Evolutionary conservation across 441 rosid species (phyloP).

Genomic region (Populus hybrid): DNA sequence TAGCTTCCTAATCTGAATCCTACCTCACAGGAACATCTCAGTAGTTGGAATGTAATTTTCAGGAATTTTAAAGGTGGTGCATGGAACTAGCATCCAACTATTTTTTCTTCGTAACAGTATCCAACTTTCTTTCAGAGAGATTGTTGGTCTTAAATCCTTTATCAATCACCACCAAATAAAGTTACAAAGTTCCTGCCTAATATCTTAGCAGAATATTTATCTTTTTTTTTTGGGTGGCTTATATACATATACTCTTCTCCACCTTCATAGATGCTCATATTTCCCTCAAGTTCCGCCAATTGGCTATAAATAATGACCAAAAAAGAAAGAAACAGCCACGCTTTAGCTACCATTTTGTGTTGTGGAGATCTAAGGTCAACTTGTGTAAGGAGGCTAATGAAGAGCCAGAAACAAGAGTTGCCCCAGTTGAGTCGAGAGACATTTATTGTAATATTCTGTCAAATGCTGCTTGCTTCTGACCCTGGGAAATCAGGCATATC

Average conservation of each 20-base stretch:
- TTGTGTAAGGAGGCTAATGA: background rate
- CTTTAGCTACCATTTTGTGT: background rate
- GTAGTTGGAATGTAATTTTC: slow-evolving; percentile 18
- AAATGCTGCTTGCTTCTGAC: background rate
- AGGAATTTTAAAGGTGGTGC: slow-evolving; percentile 12
- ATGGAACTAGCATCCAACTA: background rate
- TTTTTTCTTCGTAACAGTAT: background rate
- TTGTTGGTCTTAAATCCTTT: background rate
- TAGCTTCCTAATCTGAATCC: background rate
- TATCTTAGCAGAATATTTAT: background rate
- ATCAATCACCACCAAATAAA: slow-evolving; percentile 4
- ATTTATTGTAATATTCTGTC: background rate
- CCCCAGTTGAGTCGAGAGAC: slow-evolving; percentile 3
- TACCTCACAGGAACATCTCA: slow-evolving; percentile 1
- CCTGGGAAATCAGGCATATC: background rate
- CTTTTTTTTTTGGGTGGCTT: background rate
- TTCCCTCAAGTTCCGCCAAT: background rate
- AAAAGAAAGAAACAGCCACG: background rate
- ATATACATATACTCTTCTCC: background rate
- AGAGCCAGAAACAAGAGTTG: background rate
- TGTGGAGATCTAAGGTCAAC: background rate
- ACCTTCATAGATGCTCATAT: background rate
- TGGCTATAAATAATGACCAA: background rate
- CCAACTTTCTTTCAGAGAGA: slow-evolving; percentile 6
- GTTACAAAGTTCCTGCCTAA: background rate